Conservation (phyloP, 148 eudicot genomes). For the Oxyria digyna region DNA sequence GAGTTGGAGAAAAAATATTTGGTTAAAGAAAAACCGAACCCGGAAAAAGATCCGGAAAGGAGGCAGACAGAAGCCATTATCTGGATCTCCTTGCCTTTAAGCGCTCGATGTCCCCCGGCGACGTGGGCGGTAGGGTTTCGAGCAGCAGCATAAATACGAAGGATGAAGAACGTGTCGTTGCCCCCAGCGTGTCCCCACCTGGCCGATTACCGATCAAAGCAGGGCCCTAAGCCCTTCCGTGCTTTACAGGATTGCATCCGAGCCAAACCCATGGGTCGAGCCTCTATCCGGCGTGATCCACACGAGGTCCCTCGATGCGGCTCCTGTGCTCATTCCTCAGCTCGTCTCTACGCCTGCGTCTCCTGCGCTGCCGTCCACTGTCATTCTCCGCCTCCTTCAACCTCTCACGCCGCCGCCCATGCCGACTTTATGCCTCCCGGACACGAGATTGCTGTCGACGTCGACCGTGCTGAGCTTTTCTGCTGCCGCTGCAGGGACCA, state of each 20-base stretch:
- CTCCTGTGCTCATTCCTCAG: slow-evolving; percentile 11
- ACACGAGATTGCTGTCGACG: slow-evolving; percentile 52
- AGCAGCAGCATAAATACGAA: slow-evolving; percentile 7
- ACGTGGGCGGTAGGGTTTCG: slow-evolving; percentile 10
- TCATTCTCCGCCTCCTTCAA: background rate
- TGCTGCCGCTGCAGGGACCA: slow-evolving; percentile 53
- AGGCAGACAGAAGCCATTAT: background rate
- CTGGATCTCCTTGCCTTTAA: background rate
- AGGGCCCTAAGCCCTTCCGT: slow-evolving; percentile 34
- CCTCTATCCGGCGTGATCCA: slow-evolving; percentile 33
- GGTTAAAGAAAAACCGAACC: background rate
- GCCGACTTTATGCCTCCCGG: slow-evolving; percentile 15
- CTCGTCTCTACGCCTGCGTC: slow-evolving; percentile 48
- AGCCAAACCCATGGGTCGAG: slow-evolving; percentile 41
- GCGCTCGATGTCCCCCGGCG: slow-evolving; percentile 5
- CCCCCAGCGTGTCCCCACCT: slow-evolving; percentile 34
- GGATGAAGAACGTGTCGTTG: slow-evolving; percentile 13
- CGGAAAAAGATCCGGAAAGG: slow-evolving; percentile 5
- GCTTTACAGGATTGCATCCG: slow-evolving; percentile 31
- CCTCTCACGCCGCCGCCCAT: slow-evolving; percentile 35
- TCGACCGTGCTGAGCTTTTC: slow-evolving; percentile 58
- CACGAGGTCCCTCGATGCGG: slow-evolving; percentile 23
- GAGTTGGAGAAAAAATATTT: background rate
- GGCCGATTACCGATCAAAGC: slow-evolving; percentile 32
- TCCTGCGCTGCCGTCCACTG: slow-evolving; percentile 48